phyloP scores from a whole-genome alignment of 768 basidiomycete species.

The Pisolithus albus region DNA sequence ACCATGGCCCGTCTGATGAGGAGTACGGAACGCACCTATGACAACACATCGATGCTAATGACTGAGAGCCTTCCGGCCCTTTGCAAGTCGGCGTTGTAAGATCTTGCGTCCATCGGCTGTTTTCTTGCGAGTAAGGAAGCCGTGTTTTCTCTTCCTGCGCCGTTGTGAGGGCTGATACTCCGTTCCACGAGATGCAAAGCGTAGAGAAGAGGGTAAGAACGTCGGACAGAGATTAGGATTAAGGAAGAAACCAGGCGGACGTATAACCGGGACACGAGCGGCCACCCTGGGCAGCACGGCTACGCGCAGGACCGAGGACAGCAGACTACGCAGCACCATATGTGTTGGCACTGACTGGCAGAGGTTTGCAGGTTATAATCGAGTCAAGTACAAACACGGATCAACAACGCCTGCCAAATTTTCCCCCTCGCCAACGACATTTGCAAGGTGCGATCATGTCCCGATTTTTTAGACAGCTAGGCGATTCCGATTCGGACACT shows the following conservation, averaged over 20 bases:
- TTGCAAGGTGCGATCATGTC: slow-evolving; percentile 46
- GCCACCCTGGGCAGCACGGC: not conserved
- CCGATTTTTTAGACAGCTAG: slow-evolving; percentile 82
- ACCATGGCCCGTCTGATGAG: not conserved
- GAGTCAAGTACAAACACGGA: not conserved
- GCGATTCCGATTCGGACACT: slow-evolving; percentile 72
- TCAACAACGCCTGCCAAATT: not conserved
- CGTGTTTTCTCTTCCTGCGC: slow-evolving; percentile 87
- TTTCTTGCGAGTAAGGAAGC: slow-evolving; percentile 75
- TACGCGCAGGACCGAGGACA: no score
- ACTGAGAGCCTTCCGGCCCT: slow-evolving; percentile 72
- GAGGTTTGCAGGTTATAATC: no score
- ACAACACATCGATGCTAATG: slow-evolving; percentile 44
- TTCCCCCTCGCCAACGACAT: not conserved
- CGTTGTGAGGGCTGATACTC: slow-evolving; percentile 97
- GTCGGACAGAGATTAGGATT: slow-evolving; percentile 9
- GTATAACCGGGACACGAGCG: not conserved
- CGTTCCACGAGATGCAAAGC: slow-evolving; percentile 67
- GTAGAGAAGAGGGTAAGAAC: slow-evolving; percentile 25
- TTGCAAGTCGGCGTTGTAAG: slow-evolving; percentile 59
- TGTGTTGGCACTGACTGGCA: no score
- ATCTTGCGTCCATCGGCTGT: slow-evolving; percentile 66
- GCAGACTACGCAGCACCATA: no score
- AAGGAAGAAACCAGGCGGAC: slow-evolving; percentile 5
- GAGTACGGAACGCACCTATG: not conserved